Conservation (phyloP, 345 rosid species). For the Pistacia atlantica region DNA sequence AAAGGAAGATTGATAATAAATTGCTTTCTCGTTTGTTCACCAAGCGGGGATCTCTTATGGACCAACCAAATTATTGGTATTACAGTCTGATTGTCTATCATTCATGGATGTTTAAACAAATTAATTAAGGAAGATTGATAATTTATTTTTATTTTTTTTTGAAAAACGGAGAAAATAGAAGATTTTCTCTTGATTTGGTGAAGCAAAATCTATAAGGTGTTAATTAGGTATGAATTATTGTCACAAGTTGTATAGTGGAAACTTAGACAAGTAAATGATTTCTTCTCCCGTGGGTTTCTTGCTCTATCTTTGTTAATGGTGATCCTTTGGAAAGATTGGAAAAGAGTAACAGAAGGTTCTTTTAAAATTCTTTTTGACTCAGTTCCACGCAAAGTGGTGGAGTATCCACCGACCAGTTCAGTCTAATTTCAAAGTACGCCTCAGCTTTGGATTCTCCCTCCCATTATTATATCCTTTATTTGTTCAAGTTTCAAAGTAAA, state of each 20-base stretch:
- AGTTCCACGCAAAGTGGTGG: conserved; percentile 17
- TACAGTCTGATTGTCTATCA: neutral
- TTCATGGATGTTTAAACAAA: too few relatives aligned
- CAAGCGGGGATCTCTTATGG: neutral
- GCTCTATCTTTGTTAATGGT: neutral
- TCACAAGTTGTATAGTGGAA: neutral
- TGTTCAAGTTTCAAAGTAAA: conserved; percentile 13
- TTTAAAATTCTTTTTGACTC: neutral
- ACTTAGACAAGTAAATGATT: neutral
- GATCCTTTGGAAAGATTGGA: neutral
- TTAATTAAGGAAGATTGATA: too few relatives aligned
- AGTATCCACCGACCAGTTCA: neutral
- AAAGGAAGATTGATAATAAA: neutral
- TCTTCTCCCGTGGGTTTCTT: neutral
- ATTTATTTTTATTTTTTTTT: too few relatives aligned
- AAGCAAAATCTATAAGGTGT: neutral
- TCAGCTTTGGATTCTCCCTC: neutral
- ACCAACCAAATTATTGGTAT: neutral
- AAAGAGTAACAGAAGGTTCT: neutral
- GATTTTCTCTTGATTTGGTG: neutral
- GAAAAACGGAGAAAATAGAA: too few relatives aligned
- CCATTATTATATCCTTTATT: neutral
- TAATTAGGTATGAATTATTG: neutral
- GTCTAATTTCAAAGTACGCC: neutral
- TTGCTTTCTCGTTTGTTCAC: neutral